Base-by-base conservation (phyloP, 2,329 filamentous ascomycete species). In the Lojkania enalia region DNA sequence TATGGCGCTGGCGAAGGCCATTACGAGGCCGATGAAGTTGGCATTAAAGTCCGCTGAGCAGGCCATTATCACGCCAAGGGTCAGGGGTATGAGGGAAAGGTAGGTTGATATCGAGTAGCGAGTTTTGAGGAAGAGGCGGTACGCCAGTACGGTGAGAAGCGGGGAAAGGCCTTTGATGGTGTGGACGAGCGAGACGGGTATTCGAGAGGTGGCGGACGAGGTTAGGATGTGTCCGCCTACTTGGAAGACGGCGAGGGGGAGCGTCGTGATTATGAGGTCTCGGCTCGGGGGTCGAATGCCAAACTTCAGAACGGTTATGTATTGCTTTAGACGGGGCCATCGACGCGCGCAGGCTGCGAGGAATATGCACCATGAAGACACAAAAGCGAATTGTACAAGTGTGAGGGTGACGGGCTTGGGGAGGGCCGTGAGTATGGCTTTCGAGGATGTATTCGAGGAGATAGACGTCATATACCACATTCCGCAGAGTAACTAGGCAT, bases 131-230 rank as follows among this genome's bases (percentile, higher is more conserved):
- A 96, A 79, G 54, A 95, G 72, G 42, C 94, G 85, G 67, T 99
- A 99, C 40, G 94, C 94, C 43, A 95, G 71, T 31, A 99, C 94
- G 0, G 94, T 99, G 69, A 99, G 95, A 5, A 99, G 77, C 3
- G 94, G 94, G 2, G 92, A 97, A 19, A 99, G 82, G 5, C 94
- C 94, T 74, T 99, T 99, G 73, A 99, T 97, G 1, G 94, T 99
- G 71, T 99, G 94, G 3, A 99, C 94, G 25, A 99, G 80, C 5
- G 94, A 97, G 1, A 99, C 94, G 0, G 94, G 92, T 42, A 99
- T 97, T 67, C 90, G 88, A 39, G 90, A 87, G 21, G 92, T 99
- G 20, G 94, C 92, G 54, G 90, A 94, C 4, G 92, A 95, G 69
- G 89, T 96, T 33, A 97, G 77, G 30, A 99, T 87, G 71, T 99